Percentiles rank a stretch among this genome's conserved stretches.
Conservation (phyloP, 2,329 filamentous ascomycete species). For the Stachybotrys elegans region DNA sequence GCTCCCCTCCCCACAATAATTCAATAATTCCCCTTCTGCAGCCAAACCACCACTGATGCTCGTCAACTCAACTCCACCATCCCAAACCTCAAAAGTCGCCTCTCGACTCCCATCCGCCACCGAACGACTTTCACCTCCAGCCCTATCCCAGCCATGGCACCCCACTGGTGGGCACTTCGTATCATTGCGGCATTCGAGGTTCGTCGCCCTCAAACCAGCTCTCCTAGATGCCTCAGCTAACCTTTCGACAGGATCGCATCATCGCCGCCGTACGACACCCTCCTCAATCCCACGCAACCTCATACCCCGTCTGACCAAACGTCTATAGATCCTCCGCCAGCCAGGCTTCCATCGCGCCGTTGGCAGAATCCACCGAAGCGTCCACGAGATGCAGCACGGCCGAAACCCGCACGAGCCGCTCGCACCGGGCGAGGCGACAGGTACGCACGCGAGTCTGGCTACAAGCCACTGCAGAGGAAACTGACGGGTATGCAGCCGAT, state of each 20-base stretch:
- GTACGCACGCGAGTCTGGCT: slow-evolving; percentile 18
- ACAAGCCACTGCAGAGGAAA: not conserved
- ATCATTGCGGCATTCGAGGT: too few species aligned
- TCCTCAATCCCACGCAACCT: not conserved
- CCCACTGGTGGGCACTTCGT: too few species aligned
- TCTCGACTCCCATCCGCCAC: too few species aligned
- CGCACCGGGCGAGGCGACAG: slow-evolving; percentile 47
- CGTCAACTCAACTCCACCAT: too few species aligned
- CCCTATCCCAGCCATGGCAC: too few species aligned
- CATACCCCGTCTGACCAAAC: not conserved
- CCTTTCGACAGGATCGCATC: not conserved
- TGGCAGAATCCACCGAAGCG: slow-evolving; percentile 43
- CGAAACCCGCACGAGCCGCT: slow-evolving; percentile 46
- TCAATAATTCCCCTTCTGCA: too few species aligned
- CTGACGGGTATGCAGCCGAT: slow-evolving; percentile 19
- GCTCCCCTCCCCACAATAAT: too few species aligned
- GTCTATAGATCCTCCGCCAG: slow-evolving; percentile 40
- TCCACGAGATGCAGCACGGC: slow-evolving; percentile 45
- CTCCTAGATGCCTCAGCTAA: too few species aligned
- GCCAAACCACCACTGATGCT: too few species aligned
- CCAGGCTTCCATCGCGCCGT: slow-evolving; percentile 49
- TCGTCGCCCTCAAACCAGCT: too few species aligned
- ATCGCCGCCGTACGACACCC: not conserved
- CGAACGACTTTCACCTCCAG: too few species aligned
- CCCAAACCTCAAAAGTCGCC: too few species aligned